These are phyloP conservation scores for Zalaria sp. DNA, from an alignment of 2,329 filamentous ascomycete genomes.

Conservation along the genomic window DNA sequence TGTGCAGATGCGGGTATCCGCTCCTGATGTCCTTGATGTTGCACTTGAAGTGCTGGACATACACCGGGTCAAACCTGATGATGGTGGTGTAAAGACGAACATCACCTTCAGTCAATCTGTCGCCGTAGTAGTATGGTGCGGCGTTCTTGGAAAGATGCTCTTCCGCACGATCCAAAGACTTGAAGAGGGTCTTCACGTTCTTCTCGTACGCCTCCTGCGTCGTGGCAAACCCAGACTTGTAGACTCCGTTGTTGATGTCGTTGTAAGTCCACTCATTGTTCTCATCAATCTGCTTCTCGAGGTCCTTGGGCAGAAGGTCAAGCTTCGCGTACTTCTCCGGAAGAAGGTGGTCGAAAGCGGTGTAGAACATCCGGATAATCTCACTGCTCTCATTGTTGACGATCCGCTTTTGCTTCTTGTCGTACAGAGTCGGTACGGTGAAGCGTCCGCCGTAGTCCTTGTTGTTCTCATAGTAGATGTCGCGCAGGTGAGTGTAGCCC, in stretches of 20 bases:
- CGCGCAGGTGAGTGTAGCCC: slow-evolving; percentile 57
- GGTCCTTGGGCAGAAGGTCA: slow-evolving; percentile 29
- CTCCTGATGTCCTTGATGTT: slow-evolving; percentile 74
- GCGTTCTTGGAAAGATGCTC: slow-evolving; percentile 23
- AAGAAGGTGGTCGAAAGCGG: slow-evolving; percentile 51
- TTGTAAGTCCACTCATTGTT: slow-evolving; percentile 40
- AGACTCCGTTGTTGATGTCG: slow-evolving; percentile 23
- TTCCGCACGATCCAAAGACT: slow-evolving; percentile 34
- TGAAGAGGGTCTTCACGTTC: slow-evolving; percentile 31
- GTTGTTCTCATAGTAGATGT: slow-evolving; percentile 68
- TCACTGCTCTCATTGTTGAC: slow-evolving; percentile 83
- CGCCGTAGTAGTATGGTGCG: slow-evolving; percentile 34
- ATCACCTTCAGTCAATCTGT: slow-evolving; percentile 33
- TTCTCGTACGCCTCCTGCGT: slow-evolving; percentile 36
- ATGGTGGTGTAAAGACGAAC: slow-evolving; percentile 45
- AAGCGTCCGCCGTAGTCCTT: slow-evolving; percentile 63
- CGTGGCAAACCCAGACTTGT: slow-evolving; percentile 39
- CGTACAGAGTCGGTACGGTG: slow-evolving; percentile 70
- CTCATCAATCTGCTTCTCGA: slow-evolving; percentile 31
- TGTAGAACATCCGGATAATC: slow-evolving; percentile 75
- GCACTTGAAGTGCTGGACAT: slow-evolving; percentile 54
- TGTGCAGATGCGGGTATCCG: slow-evolving; percentile 68
- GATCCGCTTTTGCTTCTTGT: slow-evolving; percentile 48
- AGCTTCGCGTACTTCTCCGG: slow-evolving; percentile 26
- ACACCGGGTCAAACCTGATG: slow-evolving; percentile 42